Percentiles rank a stretch among this genome's conserved stretches.
Evolutionary conservation across 345 rosid species (phyloP).

Genomic region (Eucalyptus virginea): DNA sequence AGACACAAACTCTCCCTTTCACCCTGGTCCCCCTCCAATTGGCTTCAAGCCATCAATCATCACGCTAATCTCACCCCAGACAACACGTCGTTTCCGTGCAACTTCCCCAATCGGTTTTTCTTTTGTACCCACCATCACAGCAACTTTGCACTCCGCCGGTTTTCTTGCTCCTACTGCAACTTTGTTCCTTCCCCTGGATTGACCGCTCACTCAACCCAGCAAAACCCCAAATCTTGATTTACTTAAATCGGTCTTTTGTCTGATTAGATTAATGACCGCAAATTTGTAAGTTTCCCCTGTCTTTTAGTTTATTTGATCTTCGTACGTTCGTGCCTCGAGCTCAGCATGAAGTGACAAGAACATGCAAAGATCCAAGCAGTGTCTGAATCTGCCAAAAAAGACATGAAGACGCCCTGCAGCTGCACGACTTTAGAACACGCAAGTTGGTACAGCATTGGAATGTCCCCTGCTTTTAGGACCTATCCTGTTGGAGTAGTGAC

Average conservation of each 20-base stretch:
- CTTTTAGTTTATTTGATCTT: not conserved
- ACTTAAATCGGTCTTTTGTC: not conserved
- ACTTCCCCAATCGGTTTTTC: not conserved
- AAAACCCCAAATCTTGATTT: not conserved
- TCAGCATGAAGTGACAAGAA: not conserved
- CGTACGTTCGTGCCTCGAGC: not conserved
- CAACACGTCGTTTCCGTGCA: not conserved
- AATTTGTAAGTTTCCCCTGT: not conserved
- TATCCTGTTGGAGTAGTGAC: not conserved
- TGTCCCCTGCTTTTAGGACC: not conserved
- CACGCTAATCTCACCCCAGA: not conserved
- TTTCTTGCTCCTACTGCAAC: not conserved
- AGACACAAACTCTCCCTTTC: slow-evolving; percentile 10
- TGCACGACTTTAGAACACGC: not conserved
- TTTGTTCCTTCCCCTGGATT: not conserved
- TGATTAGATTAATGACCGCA: not conserved
- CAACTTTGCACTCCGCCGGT: not conserved
- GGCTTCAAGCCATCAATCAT: not conserved
- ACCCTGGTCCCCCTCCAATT: not conserved
- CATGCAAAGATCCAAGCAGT: not conserved
- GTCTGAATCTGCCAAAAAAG: not conserved
- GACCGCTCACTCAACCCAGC: not conserved
- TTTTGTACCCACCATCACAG: not conserved
- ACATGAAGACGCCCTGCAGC: not conserved
- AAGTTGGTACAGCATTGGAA: not conserved